Conservation (phyloP, 2,329 filamentous ascomycete genomes). For the Sclerotinia minor region DNA sequence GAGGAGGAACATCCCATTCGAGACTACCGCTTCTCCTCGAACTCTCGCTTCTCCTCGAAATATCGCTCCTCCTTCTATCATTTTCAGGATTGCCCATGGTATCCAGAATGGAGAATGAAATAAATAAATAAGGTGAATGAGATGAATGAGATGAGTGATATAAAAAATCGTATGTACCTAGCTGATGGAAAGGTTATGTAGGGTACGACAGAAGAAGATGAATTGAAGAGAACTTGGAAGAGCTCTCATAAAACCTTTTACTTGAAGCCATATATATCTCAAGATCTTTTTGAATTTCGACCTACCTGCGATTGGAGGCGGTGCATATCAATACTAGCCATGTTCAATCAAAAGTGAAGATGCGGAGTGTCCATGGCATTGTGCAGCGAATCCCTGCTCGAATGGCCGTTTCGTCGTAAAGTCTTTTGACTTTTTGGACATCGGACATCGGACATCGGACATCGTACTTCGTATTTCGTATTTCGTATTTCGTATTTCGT, state of each 20-base stretch:
- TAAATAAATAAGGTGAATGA: no score
- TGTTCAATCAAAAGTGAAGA: no score
- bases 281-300: no score
- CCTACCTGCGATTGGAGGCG: background rate
- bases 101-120: background rate
- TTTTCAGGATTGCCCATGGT: background rate
- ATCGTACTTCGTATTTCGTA: background rate
- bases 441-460: background rate
- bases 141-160: no score
- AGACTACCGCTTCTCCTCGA: background rate
- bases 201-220: background rate
- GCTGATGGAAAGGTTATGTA: no score
- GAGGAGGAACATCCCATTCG: slow-evolving; percentile 14
- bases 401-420: no score
- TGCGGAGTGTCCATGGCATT: no score
- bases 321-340: no score
- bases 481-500: background rate
- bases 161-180: background rate
- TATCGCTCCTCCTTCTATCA: background rate
- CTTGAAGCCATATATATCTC: background rate
- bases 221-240: background rate
- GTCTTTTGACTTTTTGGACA: background rate
- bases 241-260: background rate
- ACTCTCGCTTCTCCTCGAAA: background rate
- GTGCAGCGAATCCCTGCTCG: no score